Conservation (phyloP, 495 filamentous ascomycete species). For the Lichina pygmaea region DNA sequence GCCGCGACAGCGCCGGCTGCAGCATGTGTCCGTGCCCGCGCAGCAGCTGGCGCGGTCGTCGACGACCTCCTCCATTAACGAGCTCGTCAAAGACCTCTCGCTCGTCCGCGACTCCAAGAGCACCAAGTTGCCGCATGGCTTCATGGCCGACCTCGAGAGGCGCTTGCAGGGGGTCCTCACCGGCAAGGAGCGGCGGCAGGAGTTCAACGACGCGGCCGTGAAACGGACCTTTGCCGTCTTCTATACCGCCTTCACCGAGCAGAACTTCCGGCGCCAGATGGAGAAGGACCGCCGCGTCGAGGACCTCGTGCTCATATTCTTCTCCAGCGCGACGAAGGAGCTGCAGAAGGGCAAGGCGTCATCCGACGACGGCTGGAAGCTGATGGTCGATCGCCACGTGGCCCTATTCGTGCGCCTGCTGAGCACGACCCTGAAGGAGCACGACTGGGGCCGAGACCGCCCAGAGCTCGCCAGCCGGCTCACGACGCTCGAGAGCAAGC, state of each 20-base stretch:
- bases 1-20: slow-evolving; percentile 61
- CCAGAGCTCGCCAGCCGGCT: slow-evolving; percentile 61
- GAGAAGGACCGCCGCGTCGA: slow-evolving; percentile 88
- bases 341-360: slow-evolving; percentile 51
- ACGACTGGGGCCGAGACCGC: slow-evolving; percentile 53
- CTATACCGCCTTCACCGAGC: slow-evolving; percentile 47
- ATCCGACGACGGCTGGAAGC: slow-evolving; percentile 78
- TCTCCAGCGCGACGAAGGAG: slow-evolving; percentile 75
- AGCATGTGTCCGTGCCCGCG: slow-evolving; percentile 40
- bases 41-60: slow-evolving; percentile 37
- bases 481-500: slow-evolving; percentile 66
- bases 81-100: slow-evolving; percentile 48
- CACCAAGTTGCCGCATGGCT: slow-evolving; percentile 56
- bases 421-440: slow-evolving; percentile 46
- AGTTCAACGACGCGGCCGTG: slow-evolving; percentile 50
- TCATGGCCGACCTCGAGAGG: slow-evolving; percentile 41
- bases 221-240: slow-evolving; percentile 63
- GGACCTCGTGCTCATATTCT: slow-evolving; percentile 68
- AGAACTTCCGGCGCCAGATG: slow-evolving; percentile 45
- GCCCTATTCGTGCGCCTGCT: slow-evolving; percentile 85
- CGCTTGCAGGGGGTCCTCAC: slow-evolving; percentile 37
- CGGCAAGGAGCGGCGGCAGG: slow-evolving; percentile 43
- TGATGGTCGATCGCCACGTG: slow-evolving; percentile 79
- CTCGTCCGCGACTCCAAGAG: slow-evolving; percentile 48
- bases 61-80: slow-evolving; percentile 30